Evolutionary conservation across 176 grass and related monocot species (phyloP), one percentile per base, ranked within the genome.

Genomic region (Ananas comosus): DNA sequence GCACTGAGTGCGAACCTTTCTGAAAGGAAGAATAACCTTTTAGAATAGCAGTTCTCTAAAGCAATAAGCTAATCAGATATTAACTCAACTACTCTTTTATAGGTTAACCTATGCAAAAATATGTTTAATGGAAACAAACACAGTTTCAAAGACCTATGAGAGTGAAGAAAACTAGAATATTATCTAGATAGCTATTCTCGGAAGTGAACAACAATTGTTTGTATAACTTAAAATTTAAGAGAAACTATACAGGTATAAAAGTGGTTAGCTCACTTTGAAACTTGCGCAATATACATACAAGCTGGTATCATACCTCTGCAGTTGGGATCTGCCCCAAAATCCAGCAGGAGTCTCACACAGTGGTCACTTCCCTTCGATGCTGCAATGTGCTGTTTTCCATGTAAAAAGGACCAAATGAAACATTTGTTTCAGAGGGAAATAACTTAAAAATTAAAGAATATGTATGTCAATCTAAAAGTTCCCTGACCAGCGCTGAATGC

Each of bases 251-350:
- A 61, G 10, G 12, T 61, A 21, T 9, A 2, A 61, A 19, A 61
- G 16, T 22, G 13, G 56, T 61, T 19, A 61, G 56, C 56, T 61
- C 21, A 18, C 53, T 58, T 4, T 58, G 3, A 17, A 58, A 58
- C 16, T 10, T 1, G 56, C 10, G 56, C 56, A 61, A 61, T 18
- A 9, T 22, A 61, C 21, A 61, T 61, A 22, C 56, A 22, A 19
- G 16, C 19, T 21, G 56, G 56, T 54, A 74, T 49, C 70, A 64
- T 84, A 99, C 89, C 94, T 68, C 56, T 90, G 63, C 77, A 76
- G 85, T 99, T 99, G 49, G 84, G 86, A 88, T 99, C 82, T 49
- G 94, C 89, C 51, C 87, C 90, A 67, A 77, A 82, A 6, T 93
- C 84, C 68, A 99, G 76, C 54, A 99, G 80, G 66, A 83, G 84